Percentiles rank a stretch among this genome's conserved stretches.
These are phyloP conservation scores for Aspergillus clavatus DNA, from an alignment of 2,329 filamentous ascomycete species.

Conservation along the genomic window DNA sequence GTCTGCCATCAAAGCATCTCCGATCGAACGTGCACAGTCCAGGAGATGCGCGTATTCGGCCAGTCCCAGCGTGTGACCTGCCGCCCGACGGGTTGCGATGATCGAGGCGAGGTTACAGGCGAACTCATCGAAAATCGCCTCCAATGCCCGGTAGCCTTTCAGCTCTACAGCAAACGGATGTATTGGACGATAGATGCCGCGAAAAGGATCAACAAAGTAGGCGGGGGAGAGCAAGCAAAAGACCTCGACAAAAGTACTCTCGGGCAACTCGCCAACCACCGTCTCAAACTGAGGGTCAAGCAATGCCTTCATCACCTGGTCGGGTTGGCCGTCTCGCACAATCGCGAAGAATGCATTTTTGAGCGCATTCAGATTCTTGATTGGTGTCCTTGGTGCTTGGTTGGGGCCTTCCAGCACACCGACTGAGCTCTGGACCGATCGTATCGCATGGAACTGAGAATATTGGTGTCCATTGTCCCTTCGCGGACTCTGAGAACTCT, in stretches of 20 bases:
- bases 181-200: conserved; percentile 45
- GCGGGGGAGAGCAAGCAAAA: conserved; percentile 58
- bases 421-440: neutral
- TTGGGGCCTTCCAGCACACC: conserved; percentile 1
- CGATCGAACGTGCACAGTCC: conserved; percentile 47
- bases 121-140: conserved; percentile 39
- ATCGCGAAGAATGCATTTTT: conserved; percentile 21
- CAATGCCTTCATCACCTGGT: conserved; percentile 37
- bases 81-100: conserved; percentile 33
- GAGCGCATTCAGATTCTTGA: neutral
- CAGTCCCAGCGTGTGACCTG: conserved; percentile 37
- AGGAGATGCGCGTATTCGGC: conserved; percentile 51
- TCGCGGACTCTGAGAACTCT: neutral
- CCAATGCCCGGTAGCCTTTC: conserved; percentile 38
- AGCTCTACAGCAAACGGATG: conserved; percentile 46
- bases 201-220: conserved; percentile 45
- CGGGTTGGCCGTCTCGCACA: conserved; percentile 36
- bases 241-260: conserved; percentile 58
- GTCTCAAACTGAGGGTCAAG: conserved; percentile 26
- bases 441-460: neutral
- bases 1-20: conserved; percentile 41
- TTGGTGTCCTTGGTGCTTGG: neutral
- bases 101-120: conserved; percentile 35
- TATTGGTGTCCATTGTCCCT: neutral
- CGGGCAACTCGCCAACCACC: conserved; percentile 43